A percentile compares a stretch with the other conserved stretches of the same genome.
phyloP scores from a whole-genome alignment of 805 yeast genomes.

The Candida khao-thaluensis region DNA sequence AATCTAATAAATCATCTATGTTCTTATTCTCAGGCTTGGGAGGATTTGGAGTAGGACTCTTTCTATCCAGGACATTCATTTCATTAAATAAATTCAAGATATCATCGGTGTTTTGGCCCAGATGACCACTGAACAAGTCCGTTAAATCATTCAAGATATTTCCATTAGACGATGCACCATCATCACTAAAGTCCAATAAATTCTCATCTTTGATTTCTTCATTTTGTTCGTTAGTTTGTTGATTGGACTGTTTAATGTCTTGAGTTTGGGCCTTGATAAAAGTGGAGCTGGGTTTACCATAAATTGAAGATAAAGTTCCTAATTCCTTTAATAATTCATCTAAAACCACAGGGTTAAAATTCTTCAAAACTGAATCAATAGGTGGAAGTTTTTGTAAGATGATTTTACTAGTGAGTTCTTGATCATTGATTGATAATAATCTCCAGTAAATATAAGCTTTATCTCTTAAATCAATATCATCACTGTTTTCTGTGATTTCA shows the following conservation, averaged over 20 bases:
- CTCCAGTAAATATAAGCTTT: conserved; percentile 82
- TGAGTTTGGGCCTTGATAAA: conserved; percentile 47
- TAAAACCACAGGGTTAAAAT: conserved; percentile 66
- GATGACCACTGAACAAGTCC: conserved; percentile 52
- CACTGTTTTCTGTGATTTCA: conserved; percentile 60
- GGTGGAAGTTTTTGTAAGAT: conserved; percentile 66
- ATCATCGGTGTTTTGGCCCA: conserved; percentile 32
- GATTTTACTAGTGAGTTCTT: conserved; percentile 48
- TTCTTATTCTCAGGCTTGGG: conserved; percentile 10
- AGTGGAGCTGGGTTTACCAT: conserved; percentile 75
- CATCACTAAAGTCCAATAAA: conserved; percentile 70
- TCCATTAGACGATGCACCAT: conserved; percentile 18
- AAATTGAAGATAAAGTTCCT: conserved; percentile 84
- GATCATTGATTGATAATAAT: conserved; percentile 43
- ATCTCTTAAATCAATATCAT: conserved; percentile 77
- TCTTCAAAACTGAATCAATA: conserved; percentile 68
- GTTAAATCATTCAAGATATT: conserved; percentile 67
- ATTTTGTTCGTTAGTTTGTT: conserved; percentile 8
- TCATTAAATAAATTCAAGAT: conserved; percentile 46
- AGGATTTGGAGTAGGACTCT: conserved; percentile 8
- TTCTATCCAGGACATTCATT: conserved; percentile 11
- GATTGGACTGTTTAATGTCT: conserved; percentile 22
- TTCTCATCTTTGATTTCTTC: conserved; percentile 77
- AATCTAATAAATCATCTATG: conserved; percentile 38
- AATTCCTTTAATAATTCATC: conserved; percentile 71